Base-by-base conservation (phyloP, 805 yeast species). In the Lachancea thermotolerans region DNA sequence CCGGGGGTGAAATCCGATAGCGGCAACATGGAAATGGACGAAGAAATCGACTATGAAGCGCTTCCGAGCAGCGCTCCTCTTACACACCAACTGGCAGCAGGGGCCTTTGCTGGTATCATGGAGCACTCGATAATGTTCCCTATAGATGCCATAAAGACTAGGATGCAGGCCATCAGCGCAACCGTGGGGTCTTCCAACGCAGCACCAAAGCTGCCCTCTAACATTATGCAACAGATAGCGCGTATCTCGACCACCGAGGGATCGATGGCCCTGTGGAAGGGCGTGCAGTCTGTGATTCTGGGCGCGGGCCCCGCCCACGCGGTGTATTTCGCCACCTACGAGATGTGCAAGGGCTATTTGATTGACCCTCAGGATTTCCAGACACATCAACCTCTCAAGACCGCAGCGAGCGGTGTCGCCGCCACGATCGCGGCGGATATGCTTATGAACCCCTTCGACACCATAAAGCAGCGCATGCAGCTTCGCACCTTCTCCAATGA, bases 291-390 rank as follows among this genome's bases (percentile, higher is more conserved):
- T 1, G 95, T 93, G 48, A 81, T 89, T 2, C 61, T 91, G 49
- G 99, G 99, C 33, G 97, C 99, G n/a, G 99, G 99, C 6, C 99
- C 99, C 2, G 97, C 98, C 2, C 99, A 91, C 68, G 98, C 98
- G 3, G 84, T 93, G 6, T 91, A 93, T 67, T 91, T 89, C 63
- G 81, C 90, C n/a, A 95, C 93, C 3, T 93, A 89, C 65, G 99
- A 91, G 66, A 74, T 80, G 41, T 74, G 89, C 32, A 75, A 69
- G 51, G 57, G 65, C 39, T 52, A 55, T 6, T 45, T 70, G 21
- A 68, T 70, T 37, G 56, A 58, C 35, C 64, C 65, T 14, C 57
- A 63, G 21, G 65, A 66, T 36, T 50, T 50, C 21, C 57, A 60
- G 27, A 62, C 69, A 9, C 67, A 80, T 58, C 91, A 86, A 59